A percentile compares a stretch with the other conserved stretches of the same genome.
These are phyloP conservation scores for Lodderomyces metapsilosis DNA, from an alignment of 1,139 yeast genomes.

Conservation along the genomic window DNA sequence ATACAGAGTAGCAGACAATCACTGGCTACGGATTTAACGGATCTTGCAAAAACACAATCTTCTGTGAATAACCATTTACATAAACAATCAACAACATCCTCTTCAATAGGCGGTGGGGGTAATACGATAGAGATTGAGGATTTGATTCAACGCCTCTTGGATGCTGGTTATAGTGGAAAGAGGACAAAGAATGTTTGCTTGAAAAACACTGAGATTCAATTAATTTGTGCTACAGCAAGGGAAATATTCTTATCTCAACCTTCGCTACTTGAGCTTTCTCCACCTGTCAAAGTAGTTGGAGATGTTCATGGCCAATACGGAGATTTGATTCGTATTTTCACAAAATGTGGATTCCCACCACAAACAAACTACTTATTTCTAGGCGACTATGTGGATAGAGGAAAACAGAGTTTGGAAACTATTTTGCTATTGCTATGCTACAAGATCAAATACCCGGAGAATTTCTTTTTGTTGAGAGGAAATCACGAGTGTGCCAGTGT, in stretches of 20 bases:
- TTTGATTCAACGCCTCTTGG: constrained; percentile 81
- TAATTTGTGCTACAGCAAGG: constrained; percentile 81
- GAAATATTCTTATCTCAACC: constrained; percentile 91
- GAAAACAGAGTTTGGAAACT: constrained; percentile 91
- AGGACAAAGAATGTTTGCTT: constrained; percentile 85
- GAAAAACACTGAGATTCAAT: constrained; percentile 82
- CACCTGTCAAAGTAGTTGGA: constrained; percentile 96
- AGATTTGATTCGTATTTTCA: constrained; percentile 85
- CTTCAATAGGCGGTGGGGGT: constrained; percentile 15
- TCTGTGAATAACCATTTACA: constrained; percentile 10
- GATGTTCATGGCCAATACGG: constrained; percentile 97
- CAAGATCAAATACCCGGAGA: constrained; percentile 94
- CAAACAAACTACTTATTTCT: constrained; percentile 84
- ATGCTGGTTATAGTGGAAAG: constrained; percentile 94
- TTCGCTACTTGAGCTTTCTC: constrained; percentile 78
- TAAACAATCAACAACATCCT: constrained; percentile 14
- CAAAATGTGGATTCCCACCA: constrained; percentile 98
- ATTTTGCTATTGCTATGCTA: constrained; percentile 81
- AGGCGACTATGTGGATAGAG: constrained; percentile 97
- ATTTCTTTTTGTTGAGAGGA: constrained; percentile 87
- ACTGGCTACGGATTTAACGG: constrained; percentile 12
- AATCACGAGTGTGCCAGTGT: constrained; percentile 98
- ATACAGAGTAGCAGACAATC: constrained; percentile 13
- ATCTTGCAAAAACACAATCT: constrained; percentile 9
- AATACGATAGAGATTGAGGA: constrained; percentile 76